Evolutionary conservation across 1,284 basidiomycete species (phyloP), one percentile per base, ranked within the genome.

Genomic region (Marasmius fiardii): DNA sequence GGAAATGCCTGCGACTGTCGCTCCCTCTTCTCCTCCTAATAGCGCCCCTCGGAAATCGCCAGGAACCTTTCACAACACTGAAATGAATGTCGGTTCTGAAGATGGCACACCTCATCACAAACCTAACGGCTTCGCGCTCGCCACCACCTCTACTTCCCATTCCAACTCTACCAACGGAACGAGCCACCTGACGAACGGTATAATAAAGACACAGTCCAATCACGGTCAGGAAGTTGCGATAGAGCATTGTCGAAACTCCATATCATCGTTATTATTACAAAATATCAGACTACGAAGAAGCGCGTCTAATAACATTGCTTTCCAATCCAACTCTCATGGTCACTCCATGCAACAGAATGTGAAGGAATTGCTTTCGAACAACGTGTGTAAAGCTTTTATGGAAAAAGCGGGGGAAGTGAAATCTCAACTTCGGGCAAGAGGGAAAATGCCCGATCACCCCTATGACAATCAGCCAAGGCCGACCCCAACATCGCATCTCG

Each of bases 371-470:
- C 51, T 67, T 37, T 60, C 60, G 6, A 58, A 65, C 43, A 56
- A 62, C 23, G 50, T 61, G n/a, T 67, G 63, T 34, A 55, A 58
- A 44, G 54, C 61, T 4, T 56, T 67, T 37, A 44, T 54, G n/a
- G 55, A 43, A 35, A 64, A 58, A 54, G 54, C 65, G 58, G 39
- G 34, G 16, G 47, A 59, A 24, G 58, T 59, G 10, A 45, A 51
- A 37, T 53, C 39, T 37, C 58, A 67, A 47, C 54, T 58, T 61
- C 43, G 48, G 16, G 51, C 37, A 33, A 49, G n/a, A 7, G 39
- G 16, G 39, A 41, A 41, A 20, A n/a, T 16, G 7, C 16, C 11
- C 20, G 39, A 41, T 20, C 39, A 18, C 39, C 20, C 39, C 39
- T 16, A 41, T 20, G 20, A 41, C 16, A n/a, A 41, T 18, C 2